Percentiles rank a stretch among this genome's conserved stretches.
phyloP scores from a whole-genome alignment of 768 basidiomycete species.

The Clitopilus hobsonii region DNA sequence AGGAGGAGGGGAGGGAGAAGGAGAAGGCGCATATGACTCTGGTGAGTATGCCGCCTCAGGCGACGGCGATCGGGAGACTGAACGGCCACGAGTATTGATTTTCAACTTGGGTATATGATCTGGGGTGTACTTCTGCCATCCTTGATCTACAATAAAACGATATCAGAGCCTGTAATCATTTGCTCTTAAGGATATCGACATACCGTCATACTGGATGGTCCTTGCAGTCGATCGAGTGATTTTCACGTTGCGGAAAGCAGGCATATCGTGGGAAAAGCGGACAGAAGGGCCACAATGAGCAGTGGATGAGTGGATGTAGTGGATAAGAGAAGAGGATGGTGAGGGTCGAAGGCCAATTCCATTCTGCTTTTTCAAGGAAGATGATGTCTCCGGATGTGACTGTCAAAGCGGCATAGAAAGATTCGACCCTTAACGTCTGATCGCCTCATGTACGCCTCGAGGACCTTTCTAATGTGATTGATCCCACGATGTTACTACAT shows the following conservation, averaged over 20 bases:
- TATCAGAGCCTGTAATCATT: background rate
- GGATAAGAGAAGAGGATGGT: constrained; percentile 3
- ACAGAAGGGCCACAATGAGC: background rate
- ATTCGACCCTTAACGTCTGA: constrained; percentile 11
- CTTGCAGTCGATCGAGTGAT: constrained; percentile 19
- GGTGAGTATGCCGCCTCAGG: constrained; percentile 3
- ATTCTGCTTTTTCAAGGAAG: constrained; percentile 16
- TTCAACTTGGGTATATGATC: background rate
- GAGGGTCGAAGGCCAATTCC: constrained; percentile 2
- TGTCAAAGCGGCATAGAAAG: background rate
- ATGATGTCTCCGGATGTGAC: constrained; percentile 3
- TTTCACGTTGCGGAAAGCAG: constrained; percentile 21
- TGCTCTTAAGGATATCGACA: constrained; percentile 6
- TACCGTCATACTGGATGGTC: constrained; percentile 20
- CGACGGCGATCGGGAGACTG: background rate
- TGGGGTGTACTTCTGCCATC: constrained; percentile 12
- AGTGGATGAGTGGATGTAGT: background rate
- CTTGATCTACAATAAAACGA: constrained; percentile 11
- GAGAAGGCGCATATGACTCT: constrained; percentile 7
- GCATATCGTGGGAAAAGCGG: constrained; percentile 15
- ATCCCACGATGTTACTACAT: background rate
- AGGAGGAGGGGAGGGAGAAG: constrained; percentile 7
- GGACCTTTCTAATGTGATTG: background rate
- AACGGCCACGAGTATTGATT: background rate
- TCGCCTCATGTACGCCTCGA: background rate